Evolutionary conservation across 495 filamentous ascomycete genomes (phyloP).

Genomic region (Articulospora tetracladia): DNA sequence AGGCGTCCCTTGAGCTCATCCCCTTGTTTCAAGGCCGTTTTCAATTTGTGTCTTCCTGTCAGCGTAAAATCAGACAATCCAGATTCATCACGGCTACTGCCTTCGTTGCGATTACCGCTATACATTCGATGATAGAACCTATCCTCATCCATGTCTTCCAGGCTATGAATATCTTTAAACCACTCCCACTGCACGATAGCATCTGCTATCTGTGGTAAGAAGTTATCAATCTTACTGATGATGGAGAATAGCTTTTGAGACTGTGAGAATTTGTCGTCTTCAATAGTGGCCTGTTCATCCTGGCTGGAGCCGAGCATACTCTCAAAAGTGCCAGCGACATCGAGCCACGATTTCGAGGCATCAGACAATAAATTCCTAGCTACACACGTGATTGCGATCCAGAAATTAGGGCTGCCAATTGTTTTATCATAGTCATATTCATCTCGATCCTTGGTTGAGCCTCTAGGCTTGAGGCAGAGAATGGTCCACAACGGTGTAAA

Average conservation of each 20-base stretch:
- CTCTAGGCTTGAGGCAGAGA: not conserved
- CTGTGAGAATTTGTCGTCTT: conserved; percentile 1
- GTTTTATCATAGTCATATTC: not conserved
- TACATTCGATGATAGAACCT: not conserved
- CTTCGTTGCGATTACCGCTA: too few species aligned
- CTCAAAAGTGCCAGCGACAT: not conserved
- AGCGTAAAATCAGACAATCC: too few species aligned
- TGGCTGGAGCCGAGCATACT: not conserved
- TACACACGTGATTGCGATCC: not conserved
- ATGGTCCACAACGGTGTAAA: not conserved
- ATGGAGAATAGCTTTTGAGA: conserved; percentile 5
- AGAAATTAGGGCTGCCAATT: not conserved
- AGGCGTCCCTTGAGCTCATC: not conserved
- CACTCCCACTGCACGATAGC: not conserved
- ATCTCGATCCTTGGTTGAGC: not conserved
- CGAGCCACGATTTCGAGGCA: not conserved
- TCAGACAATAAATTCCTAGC: not conserved
- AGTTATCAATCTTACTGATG: not conserved
- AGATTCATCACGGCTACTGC: too few species aligned
- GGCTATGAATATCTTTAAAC: not conserved
- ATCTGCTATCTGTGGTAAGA: not conserved
- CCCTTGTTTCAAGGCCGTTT: not conserved
- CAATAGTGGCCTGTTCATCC: not conserved
- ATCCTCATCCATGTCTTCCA: not conserved
- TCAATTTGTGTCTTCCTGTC: too few species aligned